Conservation (phyloP, 352 stramenopile species). For the Phytopythium cucurbitacearum region DNA sequence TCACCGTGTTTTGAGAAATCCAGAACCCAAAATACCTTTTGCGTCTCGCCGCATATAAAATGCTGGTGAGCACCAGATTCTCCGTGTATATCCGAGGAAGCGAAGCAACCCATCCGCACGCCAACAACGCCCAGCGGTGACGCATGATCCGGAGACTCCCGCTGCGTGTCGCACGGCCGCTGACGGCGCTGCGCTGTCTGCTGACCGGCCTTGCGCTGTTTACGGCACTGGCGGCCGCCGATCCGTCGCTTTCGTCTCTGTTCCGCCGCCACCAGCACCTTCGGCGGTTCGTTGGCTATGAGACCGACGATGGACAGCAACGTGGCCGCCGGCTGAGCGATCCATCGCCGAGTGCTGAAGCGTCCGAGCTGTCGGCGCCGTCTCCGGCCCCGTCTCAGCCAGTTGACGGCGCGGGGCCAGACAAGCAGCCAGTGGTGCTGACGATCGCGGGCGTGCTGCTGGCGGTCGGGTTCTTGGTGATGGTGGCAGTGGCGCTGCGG, state of each 20-base stretch:
- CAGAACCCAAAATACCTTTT: too few species aligned
- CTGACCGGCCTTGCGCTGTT: background rate
- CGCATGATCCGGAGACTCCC: too few species aligned
- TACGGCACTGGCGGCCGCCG: background rate
- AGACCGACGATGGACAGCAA: background rate
- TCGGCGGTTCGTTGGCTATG: too few species aligned
- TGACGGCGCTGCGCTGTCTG: background rate
- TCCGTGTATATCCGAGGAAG: too few species aligned
- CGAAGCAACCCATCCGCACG: too few species aligned
- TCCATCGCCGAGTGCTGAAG: background rate
- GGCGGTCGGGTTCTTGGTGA: constrained; percentile 65
- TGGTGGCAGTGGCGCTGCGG: constrained; percentile 48
- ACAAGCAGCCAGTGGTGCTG: constrained; percentile 54
- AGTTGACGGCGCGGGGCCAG: background rate
- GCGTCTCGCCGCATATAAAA: too few species aligned
- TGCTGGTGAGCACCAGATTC: too few species aligned
- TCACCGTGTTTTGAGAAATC: too few species aligned
- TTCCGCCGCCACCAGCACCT: too few species aligned
- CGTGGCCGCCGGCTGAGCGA: background rate
- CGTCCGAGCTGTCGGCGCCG: background rate
- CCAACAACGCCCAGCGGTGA: too few species aligned
- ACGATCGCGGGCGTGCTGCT: constrained; percentile 66
- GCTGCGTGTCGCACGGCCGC: background rate
- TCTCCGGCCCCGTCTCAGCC: background rate
- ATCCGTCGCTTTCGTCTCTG: background rate